phyloP scores from a whole-genome alignment of 2,329 filamentous ascomycete genomes.

The Myriangium duriaei region DNA sequence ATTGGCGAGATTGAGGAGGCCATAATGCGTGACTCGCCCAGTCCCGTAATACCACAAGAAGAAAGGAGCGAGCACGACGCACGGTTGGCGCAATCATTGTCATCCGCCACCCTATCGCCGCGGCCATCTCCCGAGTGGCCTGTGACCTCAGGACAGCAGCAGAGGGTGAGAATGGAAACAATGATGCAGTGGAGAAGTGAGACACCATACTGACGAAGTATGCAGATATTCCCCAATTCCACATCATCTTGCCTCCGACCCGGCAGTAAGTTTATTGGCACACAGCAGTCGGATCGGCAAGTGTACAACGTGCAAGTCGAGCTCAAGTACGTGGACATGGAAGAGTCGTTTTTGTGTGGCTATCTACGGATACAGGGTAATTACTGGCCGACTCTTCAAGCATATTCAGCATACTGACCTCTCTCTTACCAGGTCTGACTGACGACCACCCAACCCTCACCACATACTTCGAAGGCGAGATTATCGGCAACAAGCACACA shows the following conservation, averaged over 20 bases:
- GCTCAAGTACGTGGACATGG: constrained; percentile 90
- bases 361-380: constrained; percentile 90
- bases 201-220: constrained; percentile 7
- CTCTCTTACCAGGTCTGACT: constrained; percentile 55
- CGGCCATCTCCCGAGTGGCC: constrained; percentile 14
- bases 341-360: constrained; percentile 86
- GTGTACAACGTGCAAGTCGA: constrained; percentile 94
- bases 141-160: constrained; percentile 15
- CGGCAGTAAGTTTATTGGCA: constrained; percentile 79
- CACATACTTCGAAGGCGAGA: constrained; percentile 96
- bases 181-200: neutral
- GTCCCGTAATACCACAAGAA: constrained; percentile 18
- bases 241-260: constrained; percentile 77
- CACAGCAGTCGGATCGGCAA: constrained; percentile 84
- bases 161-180: constrained; percentile 11
- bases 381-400: constrained; percentile 13
- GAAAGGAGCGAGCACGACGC: constrained; percentile 19
- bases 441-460: constrained; percentile 95
- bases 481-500: constrained; percentile 89
- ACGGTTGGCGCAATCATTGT: constrained; percentile 19
- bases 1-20: constrained; percentile 30
- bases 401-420: constrained; percentile 3
- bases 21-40: constrained; percentile 17
- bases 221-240: constrained; percentile 57
- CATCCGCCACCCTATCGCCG: constrained; percentile 17